These are phyloP conservation scores for Komagataella mondaviorum DNA, from an alignment of 805 yeast species.

Conservation along the genomic window DNA sequence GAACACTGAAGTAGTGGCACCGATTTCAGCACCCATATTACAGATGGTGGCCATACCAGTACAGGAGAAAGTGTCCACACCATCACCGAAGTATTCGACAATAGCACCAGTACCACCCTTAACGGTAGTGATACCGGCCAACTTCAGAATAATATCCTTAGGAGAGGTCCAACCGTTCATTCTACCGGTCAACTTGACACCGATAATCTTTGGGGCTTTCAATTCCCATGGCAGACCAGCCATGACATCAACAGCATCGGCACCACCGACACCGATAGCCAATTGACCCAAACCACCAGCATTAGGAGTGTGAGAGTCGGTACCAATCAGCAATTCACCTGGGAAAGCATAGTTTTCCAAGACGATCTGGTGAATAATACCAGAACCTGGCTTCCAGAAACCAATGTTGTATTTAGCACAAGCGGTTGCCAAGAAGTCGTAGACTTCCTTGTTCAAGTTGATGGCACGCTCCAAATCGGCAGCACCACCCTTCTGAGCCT, in stretches of 20 bases:
- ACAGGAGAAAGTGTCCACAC: conserved; percentile 78
- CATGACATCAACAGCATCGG: conserved; percentile 97
- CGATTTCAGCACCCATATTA: conserved; percentile 99
- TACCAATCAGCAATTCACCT: conserved; percentile 93
- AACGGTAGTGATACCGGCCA: conserved; percentile 89
- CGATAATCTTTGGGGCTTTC: conserved; percentile 91
- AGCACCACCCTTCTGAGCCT: conserved; percentile 88
- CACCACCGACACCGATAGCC: conserved; percentile 99
- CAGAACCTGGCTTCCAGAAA: conserved; percentile 99
- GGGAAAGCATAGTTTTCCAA: conserved; percentile 95
- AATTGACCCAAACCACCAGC: conserved; percentile 98
- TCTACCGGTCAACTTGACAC: conserved; percentile 84
- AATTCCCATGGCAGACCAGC: conserved; percentile 98
- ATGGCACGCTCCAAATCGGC: conserved; percentile 72
- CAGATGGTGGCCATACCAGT: conserved; percentile 99
- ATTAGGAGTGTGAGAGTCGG: conserved; percentile 97
- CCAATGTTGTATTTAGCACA: conserved; percentile 93
- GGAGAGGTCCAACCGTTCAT: conserved; percentile 94
- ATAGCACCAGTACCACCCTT: conserved; percentile 97
- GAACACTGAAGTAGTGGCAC: conserved; percentile 97
- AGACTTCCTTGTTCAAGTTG: conserved; percentile 84
- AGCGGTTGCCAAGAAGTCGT: conserved; percentile 85
- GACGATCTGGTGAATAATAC: conserved; percentile 96
- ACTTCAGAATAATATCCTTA: conserved; percentile 85
- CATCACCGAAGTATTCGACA: conserved; percentile 94